Base-by-base conservation (phyloP, 2,329 filamentous ascomycete species). In the Botrytis squamosa region DNA sequence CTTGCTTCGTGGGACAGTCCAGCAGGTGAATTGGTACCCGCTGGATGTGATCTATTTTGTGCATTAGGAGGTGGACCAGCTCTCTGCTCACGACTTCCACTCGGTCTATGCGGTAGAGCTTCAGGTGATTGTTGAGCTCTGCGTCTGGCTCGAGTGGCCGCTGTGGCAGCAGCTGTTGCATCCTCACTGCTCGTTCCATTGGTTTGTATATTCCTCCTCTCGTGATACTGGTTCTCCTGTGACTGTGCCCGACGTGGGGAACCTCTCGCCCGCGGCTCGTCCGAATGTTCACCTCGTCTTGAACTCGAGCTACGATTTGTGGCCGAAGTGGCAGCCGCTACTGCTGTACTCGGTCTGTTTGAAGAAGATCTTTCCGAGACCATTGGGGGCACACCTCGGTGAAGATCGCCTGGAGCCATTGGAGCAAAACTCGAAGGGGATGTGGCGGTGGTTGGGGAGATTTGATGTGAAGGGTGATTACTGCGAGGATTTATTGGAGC, bases 291-390 rank as follows among this genome's bases (percentile, higher is more conserved):
- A 63, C 78, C 73, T 74, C 79, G 20, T 44, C 72, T 60, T 0
- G 72, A 44, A 14, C 67, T 75, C 49, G 77, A 76, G 67, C 49
- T 70, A 71, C 79, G 76, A 64, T 80, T 79, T 33, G 77, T 75
- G 2, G 75, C 73, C n/a, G 77, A 73, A 78, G 75, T 78, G 25
- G 77, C 75, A 4, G 75, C 70, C 29, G 76, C 74, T 78, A 75
- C 84, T 83, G 75, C 84, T 82, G 77, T 75, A 38, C 76, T 73
- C 60, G 77, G 74, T 59, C 76, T 62, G 76, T 90, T 92, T 62
- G 93, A 96, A 22, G 94, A 97, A 12, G 93, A 95, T 80, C 94
- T 89, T 52, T 93, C 93, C 66, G 93, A 94, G 72, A 92, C 91
- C 78, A 93, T 87, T 38, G 93, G 91, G 71, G 92, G 89, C 84